Base-by-base conservation (phyloP, 768 basidiomycete species). In the Podaxis pistillaris region DNA sequence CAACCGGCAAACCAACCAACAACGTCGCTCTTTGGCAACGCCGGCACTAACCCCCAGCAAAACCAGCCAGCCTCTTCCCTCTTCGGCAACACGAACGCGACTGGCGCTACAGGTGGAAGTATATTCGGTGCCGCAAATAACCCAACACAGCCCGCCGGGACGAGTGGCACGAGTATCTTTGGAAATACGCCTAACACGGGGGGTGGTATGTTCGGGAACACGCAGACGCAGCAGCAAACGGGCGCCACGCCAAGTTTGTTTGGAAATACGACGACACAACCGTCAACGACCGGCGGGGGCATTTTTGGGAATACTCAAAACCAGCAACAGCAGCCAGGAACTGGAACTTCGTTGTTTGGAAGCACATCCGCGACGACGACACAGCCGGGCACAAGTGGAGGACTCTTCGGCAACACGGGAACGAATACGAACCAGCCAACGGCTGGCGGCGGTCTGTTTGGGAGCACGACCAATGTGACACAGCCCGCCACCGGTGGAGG, bases 281-380 rank as follows among this genome's bases (percentile, higher is more conserved):
- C 47, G 37, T 40, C 58, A 22, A 61, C 64, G 17, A 30, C 60
- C 28, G 54, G 61, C 26, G 62, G 56, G 4, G 65, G 72, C 24
- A 58, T 76, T 26, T 71, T 75, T 54, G 78, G 78, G 33, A 67
- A 67, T 15, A 64, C 74, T 0, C 70, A 71, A 46, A 68, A 71
- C 46, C 60, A 62, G 19, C 40, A 60, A 15, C 58, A 37, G n/a
- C 19, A 30, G 19, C 26, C 59, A 3, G 57, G 58, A 12, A 40
- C 58, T 24, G 57, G 58, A 3, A 51, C 58, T 26, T 52, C 58
- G 28, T 24, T 57, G 37, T 66, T 66, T 54, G 65, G 65, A 40
- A 58, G 50, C 30, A 63, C 68, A 61, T 58, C 36, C 38, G 41
- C 44, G 7, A 46, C 44, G 5, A 36, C 28, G 33, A 53, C 38